Base-by-base conservation (phyloP, 352 stramenopile genomes). In the Pythium utonaiense region DNA sequence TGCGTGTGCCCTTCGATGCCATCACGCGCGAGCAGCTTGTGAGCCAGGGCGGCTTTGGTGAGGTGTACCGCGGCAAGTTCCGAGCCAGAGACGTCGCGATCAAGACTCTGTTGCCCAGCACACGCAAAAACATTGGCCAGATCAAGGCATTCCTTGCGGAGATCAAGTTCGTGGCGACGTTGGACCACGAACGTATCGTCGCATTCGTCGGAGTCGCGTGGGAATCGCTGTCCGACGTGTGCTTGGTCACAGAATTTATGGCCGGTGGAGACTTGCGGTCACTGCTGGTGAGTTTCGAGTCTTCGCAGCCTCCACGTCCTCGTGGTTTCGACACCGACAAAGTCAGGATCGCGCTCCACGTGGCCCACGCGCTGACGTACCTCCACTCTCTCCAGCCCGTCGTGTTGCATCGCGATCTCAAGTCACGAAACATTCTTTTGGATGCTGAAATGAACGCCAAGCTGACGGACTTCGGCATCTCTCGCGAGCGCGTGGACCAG, bases 381-480 rank as follows among this genome's bases (percentile, higher is more conserved):
- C 49, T 75, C 41, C 68, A 75, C 54, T 69, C 67, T 24, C 63
- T 74, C 2, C 51, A 71, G 25, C 57, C 64, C 3, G 22, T 61
- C 4, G 51, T 69, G n/a, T 16, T 69, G 4, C 56, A 69, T 19
- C 62, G n/a, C n/a, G n/a, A n/a, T n/a, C n/a, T n/a, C n/a, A n/a
- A n/a, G n/a, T n/a, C n/a, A n/a, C n/a, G n/a, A 56, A 69, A 69
- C 28, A 60, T 69, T 33, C 10, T 70, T 34, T 41, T 70, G 19
- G 67, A 75, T 44, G 64, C 22, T 14, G 49, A 64, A 31, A 56
- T 30, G 50, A 53, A 45, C n/a, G 70, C 64, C 56, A 78, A 78
- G 57, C 47, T 78, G 13, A 73, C 52, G 1, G 70, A 78, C 57
- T 78, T 78, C 64, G 70, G 70, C 17, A 67, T 73, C n/a, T 75